A percentile compares a stretch with the other conserved stretches of the same genome.
These are phyloP conservation scores for Tolypocladium endophyticum DNA, from an alignment of 2,329 filamentous ascomycete species.

Conservation along the genomic window DNA sequence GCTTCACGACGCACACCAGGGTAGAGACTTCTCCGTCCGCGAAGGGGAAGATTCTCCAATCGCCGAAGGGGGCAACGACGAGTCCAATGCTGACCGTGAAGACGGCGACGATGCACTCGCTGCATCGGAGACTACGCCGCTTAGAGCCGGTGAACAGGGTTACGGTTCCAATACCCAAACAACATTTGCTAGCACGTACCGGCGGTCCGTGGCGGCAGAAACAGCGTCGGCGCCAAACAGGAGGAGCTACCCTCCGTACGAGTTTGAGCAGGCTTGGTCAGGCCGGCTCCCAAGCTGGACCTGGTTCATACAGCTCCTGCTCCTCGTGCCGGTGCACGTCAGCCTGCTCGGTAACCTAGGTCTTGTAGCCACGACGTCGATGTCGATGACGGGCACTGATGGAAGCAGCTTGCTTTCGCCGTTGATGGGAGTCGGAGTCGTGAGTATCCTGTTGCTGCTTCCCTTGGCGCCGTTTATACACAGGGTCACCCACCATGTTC, in stretches of 20 bases:
- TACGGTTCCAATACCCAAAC: conserved; percentile 29
- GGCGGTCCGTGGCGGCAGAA: conserved; percentile 31
- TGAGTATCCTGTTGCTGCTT: conserved; percentile 62
- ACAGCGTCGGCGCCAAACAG: conserved; percentile 11
- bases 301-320: conserved; percentile 78
- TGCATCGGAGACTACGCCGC: conserved; percentile 43
- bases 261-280: conserved; percentile 79
- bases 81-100: conserved; percentile 3
- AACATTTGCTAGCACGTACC: conserved; percentile 46
- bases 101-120: conserved; percentile 14
- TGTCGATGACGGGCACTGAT: conserved; percentile 76
- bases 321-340: conserved; percentile 68
- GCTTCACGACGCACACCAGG: conserved; percentile 39
- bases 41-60: conserved; percentile 16
- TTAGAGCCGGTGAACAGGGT: conserved; percentile 26
- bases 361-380: conserved; percentile 59
- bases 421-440: conserved; percentile 57
- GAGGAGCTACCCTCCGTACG: conserved; percentile 35
- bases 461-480: conserved; percentile 80
- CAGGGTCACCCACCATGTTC: conserved; percentile 73
- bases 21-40: conserved; percentile 24
- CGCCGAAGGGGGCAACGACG: not conserved
- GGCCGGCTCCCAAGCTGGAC: conserved; percentile 67
- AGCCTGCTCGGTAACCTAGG: conserved; percentile 69
- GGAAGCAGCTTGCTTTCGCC: conserved; percentile 63